Conservation (phyloP, 805 yeast species). For the Monosporozyma solicola region DNA sequence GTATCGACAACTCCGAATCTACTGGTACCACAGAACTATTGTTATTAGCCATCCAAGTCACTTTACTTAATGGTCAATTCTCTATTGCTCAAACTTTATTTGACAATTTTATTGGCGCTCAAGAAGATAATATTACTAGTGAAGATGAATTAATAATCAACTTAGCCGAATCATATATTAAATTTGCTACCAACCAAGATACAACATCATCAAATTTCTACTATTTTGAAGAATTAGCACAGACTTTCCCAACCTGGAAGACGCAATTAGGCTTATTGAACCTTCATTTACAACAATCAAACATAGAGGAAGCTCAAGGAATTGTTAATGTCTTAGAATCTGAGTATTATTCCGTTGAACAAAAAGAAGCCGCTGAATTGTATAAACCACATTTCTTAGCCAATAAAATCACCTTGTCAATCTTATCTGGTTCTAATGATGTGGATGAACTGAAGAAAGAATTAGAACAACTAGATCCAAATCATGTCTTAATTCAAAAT, state of each 20-base stretch:
- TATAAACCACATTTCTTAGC: slow-evolving; percentile 47
- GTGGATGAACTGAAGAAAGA: slow-evolving; percentile 37
- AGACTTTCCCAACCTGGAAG: slow-evolving; percentile 43
- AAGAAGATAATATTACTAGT: slow-evolving; percentile 34
- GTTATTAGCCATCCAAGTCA: slow-evolving; percentile 35
- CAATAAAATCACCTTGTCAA: slow-evolving; percentile 54
- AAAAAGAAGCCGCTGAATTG: slow-evolving; percentile 18
- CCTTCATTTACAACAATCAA: slow-evolving; percentile 68
- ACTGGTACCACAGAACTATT: slow-evolving; percentile 33
- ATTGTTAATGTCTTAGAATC: slow-evolving; percentile 41
- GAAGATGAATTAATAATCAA: slow-evolving; percentile 71
- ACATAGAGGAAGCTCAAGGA: slow-evolving; percentile 75
- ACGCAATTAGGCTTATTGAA: slow-evolving; percentile 57
- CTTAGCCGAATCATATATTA: slow-evolving; percentile 67
- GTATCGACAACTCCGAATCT: slow-evolving; percentile 36
- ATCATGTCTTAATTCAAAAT: slow-evolving; percentile 51
- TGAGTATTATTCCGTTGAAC: slow-evolving; percentile 31
- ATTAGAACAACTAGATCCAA: slow-evolving; percentile 40
- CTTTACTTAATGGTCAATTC: slow-evolving; percentile 34
- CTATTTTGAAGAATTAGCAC: slow-evolving; percentile 70
- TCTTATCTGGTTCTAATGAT: slow-evolving; percentile 42
- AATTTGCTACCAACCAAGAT: slow-evolving; percentile 36
- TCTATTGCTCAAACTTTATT: slow-evolving; percentile 39
- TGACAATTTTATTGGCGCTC: slow-evolving; percentile 36
- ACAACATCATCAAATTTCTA: slow-evolving; percentile 38